phyloP scores from a whole-genome alignment of 2,329 filamentous ascomycete genomes.

The Plenodomus tracheiphilus region DNA sequence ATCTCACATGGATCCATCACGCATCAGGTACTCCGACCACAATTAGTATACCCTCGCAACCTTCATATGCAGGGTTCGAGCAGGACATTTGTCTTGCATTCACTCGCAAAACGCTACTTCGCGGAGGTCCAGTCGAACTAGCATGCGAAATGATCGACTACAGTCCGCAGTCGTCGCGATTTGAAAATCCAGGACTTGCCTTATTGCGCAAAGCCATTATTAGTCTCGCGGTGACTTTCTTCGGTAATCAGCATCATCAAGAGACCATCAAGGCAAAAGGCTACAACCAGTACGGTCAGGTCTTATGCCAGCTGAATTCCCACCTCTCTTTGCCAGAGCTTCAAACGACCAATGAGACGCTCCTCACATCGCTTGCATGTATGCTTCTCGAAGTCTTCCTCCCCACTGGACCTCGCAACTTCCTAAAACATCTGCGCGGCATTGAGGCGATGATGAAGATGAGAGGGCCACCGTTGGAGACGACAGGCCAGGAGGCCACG shows the following conservation, averaged over 20 bases:
- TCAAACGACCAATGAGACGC: slow-evolving; percentile 28
- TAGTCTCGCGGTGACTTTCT: slow-evolving; percentile 30
- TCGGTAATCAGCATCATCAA: slow-evolving; percentile 29
- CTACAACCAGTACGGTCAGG: slow-evolving; percentile 28
- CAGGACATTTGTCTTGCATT: slow-evolving; percentile 32
- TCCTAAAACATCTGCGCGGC: slow-evolving; percentile 32
- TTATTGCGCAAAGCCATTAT: slow-evolving; percentile 28
- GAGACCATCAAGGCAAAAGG: slow-evolving; percentile 20
- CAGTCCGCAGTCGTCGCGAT: neutral
- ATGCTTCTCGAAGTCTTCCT: slow-evolving; percentile 35
- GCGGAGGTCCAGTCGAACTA: slow-evolving; percentile 29
- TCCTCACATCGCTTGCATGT: slow-evolving; percentile 29
- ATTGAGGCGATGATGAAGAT: slow-evolving; percentile 31
- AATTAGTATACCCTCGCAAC: slow-evolving; percentile 4
- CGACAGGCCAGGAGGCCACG: slow-evolving; percentile 7
- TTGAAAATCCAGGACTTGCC: slow-evolving; percentile 13
- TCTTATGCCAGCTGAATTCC: slow-evolving; percentile 25
- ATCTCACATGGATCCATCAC: slow-evolving; percentile 27
- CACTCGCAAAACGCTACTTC: slow-evolving; percentile 29
- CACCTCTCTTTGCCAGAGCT: slow-evolving; percentile 18
- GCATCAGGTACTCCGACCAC: slow-evolving; percentile 2
- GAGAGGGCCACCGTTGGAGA: slow-evolving; percentile 23
- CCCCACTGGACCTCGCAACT: slow-evolving; percentile 30
- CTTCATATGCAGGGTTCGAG: slow-evolving; percentile 27
- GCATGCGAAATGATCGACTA: slow-evolving; percentile 28